These are phyloP conservation scores for Claviceps sp. DNA, from an alignment of 2,329 filamentous ascomycete species.

Conservation along the genomic window DNA sequence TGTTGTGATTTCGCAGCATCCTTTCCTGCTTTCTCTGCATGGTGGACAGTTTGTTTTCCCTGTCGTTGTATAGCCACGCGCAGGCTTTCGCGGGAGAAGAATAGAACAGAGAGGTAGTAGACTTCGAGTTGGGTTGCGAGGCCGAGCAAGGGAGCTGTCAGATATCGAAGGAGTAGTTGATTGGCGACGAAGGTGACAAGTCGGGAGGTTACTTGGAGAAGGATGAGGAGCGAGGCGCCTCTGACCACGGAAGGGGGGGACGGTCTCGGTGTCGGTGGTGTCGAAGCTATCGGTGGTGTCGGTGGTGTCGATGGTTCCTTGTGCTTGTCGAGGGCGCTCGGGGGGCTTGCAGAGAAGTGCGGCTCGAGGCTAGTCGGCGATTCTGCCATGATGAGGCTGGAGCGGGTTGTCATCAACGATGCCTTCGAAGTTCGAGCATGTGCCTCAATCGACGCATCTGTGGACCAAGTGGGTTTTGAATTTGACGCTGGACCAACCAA, in stretches of 20 bases:
- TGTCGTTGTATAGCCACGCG: conserved; percentile 85
- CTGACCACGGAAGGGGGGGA: conserved; percentile 33
- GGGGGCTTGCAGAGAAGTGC: too few relatives aligned
- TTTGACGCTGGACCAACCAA: too few relatives aligned
- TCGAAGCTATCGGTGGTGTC: too few relatives aligned
- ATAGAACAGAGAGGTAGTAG: conserved; percentile 84
- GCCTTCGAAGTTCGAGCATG: too few relatives aligned
- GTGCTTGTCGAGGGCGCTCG: too few relatives aligned
- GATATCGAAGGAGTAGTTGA: conserved; percentile 74
- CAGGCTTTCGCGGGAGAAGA: conserved; percentile 84
- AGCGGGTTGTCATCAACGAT: too few relatives aligned
- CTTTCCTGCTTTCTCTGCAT: background rate
- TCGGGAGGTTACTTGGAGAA: conserved; percentile 77
- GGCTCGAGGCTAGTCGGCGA: background rate
- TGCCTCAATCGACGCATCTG: too few relatives aligned
- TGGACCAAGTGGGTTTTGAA: too few relatives aligned
- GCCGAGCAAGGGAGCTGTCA: conserved; percentile 75
- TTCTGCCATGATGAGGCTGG: background rate
- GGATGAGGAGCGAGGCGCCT: conserved; percentile 74
- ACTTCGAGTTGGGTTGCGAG: conserved; percentile 83
- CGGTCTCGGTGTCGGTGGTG: background rate
- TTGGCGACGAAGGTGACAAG: conserved; percentile 84
- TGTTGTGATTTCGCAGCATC: background rate
- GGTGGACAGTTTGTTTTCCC: conserved; percentile 6
- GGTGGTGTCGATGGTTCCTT: too few relatives aligned